phyloP scores from a whole-genome alignment of 2,329 filamentous ascomycete genomes.

The Dactylellina sp. region DNA sequence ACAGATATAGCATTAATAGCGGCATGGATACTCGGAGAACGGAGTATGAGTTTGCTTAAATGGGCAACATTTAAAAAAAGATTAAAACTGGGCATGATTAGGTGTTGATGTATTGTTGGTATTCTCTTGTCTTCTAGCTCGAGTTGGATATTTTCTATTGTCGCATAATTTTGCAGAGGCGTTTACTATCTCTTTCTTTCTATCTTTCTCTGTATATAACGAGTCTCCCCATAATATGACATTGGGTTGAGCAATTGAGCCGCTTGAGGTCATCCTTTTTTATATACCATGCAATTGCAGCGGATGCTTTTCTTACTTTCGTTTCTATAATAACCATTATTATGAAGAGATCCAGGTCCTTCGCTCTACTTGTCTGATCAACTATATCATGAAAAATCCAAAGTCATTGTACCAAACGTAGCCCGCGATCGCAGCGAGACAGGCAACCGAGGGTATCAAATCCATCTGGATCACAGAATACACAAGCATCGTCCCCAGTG shows the following conservation, averaged over 20 bases:
- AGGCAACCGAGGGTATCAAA: constrained; percentile 73
- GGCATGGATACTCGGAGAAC: constrained; percentile 54
- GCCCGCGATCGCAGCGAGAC: constrained; percentile 66
- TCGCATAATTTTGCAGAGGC: background rate
- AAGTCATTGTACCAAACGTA: constrained; percentile 68
- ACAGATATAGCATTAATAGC: constrained; percentile 49
- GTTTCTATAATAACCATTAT: constrained; percentile 24
- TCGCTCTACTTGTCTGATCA: too few relatives aligned
- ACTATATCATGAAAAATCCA: constrained; percentile 18
- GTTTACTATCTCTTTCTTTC: background rate
- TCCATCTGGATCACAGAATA: constrained; percentile 92
- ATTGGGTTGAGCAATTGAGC: background rate
- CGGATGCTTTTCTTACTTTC: background rate
- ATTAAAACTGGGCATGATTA: background rate
- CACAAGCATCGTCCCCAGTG: constrained; percentile 88
- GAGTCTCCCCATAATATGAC: constrained; percentile 1
- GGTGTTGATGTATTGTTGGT: constrained; percentile 15
- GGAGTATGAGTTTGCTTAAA: constrained; percentile 53
- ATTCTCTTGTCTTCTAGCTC: too few relatives aligned
- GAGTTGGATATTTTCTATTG: background rate
- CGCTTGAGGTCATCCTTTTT: background rate
- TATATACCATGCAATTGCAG: constrained; percentile 4
- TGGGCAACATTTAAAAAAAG: background rate
- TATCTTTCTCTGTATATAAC: constrained; percentile 13
- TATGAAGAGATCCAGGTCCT: too few relatives aligned